Conservation (phyloP, 139 green algal species). For the Chlamydomonas sphaeroides region DNA sequence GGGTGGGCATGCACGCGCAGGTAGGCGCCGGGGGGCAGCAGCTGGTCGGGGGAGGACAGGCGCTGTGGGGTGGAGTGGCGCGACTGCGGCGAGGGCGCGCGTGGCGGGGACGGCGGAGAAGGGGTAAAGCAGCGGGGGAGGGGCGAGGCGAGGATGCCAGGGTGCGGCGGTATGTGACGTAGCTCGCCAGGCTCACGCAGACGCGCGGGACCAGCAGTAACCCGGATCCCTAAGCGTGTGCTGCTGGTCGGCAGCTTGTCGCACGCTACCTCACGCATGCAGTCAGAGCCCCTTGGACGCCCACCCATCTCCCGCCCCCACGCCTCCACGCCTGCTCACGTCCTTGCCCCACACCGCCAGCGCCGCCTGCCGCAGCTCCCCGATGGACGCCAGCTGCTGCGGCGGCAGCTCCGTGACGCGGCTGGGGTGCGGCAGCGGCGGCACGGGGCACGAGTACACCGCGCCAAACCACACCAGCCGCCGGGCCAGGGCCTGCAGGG, state of each 20-base stretch:
- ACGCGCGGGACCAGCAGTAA: too few relatives aligned
- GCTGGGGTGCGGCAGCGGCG: constrained; percentile 39
- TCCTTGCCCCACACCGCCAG: constrained; percentile 36
- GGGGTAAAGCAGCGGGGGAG: background rate
- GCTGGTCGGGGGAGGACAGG: background rate
- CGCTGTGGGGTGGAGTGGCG: constrained; percentile 27
- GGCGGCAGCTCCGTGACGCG: background rate
- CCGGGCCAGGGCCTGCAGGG: constrained; percentile 40
- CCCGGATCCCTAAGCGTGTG: too few relatives aligned
- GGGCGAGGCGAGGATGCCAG: background rate
- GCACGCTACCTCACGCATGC: too few relatives aligned
- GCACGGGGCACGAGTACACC: constrained; percentile 72
- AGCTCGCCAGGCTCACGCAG: background rate
- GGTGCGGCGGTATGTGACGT: background rate
- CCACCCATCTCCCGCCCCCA: too few relatives aligned
- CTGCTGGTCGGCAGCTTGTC: too few relatives aligned
- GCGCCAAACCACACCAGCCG: constrained; percentile 78
- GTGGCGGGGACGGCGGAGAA: background rate
- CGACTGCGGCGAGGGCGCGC: background rate
- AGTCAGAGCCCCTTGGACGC: too few relatives aligned
- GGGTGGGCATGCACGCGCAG: constrained; percentile 80
- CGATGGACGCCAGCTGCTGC: constrained; percentile 20
- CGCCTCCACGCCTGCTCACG: constrained; percentile 33
- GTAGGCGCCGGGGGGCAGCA: constrained; percentile 59
- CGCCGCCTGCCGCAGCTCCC: constrained; percentile 20